A percentile compares a stretch with the other conserved stretches of the same genome.
These are phyloP conservation scores for Grigorovia yakushimaensis DNA, from an alignment of 805 yeast genomes.

Conservation along the genomic window DNA sequence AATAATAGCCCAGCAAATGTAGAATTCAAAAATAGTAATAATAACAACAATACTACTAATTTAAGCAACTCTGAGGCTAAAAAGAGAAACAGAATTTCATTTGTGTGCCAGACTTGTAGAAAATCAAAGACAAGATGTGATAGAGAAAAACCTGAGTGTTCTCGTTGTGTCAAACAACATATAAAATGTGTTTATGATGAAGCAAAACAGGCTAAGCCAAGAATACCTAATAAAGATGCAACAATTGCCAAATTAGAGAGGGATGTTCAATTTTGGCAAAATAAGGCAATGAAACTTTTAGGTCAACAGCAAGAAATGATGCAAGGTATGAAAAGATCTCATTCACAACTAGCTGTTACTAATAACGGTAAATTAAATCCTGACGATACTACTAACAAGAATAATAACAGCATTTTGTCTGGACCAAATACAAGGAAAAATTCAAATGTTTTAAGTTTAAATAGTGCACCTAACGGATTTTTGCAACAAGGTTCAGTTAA, in stretches of 20 bases:
- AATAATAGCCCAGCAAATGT: too few species aligned
- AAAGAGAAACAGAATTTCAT: constrained; percentile 26
- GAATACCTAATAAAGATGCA: constrained; percentile 29
- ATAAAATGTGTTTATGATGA: constrained; percentile 26
- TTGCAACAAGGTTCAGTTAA: not conserved
- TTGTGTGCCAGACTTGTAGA: constrained; percentile 28
- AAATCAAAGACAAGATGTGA: constrained; percentile 30
- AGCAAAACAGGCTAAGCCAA: constrained; percentile 26
- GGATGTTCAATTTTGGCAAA: constrained; percentile 26
- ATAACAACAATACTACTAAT: not conserved
- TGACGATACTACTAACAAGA: not conserved
- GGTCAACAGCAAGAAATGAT: constrained; percentile 3
- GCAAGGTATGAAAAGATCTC: constrained; percentile 1
- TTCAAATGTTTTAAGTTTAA: not conserved
- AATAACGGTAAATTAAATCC: not conserved
- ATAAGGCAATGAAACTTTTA: constrained; percentile 16
- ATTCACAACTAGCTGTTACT: not conserved
- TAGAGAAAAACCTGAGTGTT: constrained; percentile 25
- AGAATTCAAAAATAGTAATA: not conserved
- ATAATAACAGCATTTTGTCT: not conserved
- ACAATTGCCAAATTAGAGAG: constrained; percentile 24
- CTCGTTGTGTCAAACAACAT: constrained; percentile 22
- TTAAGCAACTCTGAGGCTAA: not conserved
- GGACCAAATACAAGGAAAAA: not conserved
- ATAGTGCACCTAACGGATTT: not conserved